Conservation (phyloP, 176 grass and related monocot genomes). For the Avena sativa region DNA sequence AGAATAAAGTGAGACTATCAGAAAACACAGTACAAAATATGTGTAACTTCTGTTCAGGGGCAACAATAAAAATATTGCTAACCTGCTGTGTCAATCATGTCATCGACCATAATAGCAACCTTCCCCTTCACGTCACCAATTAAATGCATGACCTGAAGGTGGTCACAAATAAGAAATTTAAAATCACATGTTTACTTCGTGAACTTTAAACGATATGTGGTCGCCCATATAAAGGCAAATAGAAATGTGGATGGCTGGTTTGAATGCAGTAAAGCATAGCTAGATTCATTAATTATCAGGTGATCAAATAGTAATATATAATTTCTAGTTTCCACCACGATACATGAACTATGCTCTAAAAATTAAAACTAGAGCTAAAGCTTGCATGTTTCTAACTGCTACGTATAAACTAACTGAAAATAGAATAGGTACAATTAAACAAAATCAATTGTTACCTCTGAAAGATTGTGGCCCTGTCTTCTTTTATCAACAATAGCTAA, state of each 20-base stretch:
- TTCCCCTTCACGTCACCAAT: slow-evolving; percentile 97
- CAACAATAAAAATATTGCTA: slow-evolving; percentile 30
- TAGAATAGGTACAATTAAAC: neutral
- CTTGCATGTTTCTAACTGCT: neutral
- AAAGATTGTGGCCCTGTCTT: slow-evolving; percentile 94
- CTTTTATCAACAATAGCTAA: slow-evolving; percentile 99
- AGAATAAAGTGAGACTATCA: slow-evolving; percentile 15
- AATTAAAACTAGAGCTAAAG: neutral
- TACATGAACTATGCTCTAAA: slow-evolving; percentile 7
- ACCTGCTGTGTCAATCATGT: slow-evolving; percentile 99
- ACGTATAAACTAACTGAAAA: neutral
- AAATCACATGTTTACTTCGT: neutral
- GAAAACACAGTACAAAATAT: neutral
- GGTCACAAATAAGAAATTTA: slow-evolving; percentile 4
- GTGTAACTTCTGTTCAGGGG: neutral
- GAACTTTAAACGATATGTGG: neutral
- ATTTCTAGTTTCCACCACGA: neutral
- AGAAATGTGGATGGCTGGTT: neutral
- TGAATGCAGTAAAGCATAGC: neutral
- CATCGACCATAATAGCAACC: slow-evolving; percentile 93
- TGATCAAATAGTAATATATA: neutral
- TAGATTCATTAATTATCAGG: neutral
- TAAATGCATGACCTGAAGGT: slow-evolving; percentile 89
- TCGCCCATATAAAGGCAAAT: neutral
- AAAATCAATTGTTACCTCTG: slow-evolving; percentile 54